These are phyloP conservation scores for Croton setiger DNA, from an alignment of 441 rosid species.

Conservation along the genomic window DNA sequence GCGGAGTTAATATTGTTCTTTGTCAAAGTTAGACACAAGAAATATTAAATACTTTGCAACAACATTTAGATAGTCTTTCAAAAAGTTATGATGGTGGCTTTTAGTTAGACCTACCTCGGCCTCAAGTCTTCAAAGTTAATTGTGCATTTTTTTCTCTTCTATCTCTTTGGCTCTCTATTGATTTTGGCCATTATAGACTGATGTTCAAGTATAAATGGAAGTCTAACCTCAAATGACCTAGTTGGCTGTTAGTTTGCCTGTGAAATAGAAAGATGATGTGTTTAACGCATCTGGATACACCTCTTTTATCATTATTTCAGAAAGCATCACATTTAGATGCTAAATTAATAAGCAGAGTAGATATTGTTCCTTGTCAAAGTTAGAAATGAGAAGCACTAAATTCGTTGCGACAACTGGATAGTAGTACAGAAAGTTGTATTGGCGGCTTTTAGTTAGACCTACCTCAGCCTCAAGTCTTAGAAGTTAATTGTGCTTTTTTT, in stretches of 20 bases:
- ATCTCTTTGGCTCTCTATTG: neutral
- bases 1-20: conserved; percentile 55
- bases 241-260: too few species aligned
- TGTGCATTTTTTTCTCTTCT: neutral
- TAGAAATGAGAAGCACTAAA: conserved; percentile 39
- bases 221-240: neutral
- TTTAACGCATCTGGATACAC: conserved; percentile 75
- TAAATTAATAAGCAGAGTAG: conserved; percentile 50
- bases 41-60: conserved; percentile 52
- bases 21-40: conserved; percentile 48
- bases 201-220: neutral
- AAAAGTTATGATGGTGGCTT: conserved; percentile 12
- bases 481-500: neutral
- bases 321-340: conserved; percentile 89
- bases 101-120: neutral
- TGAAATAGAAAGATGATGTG: too few species aligned
- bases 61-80: conserved; percentile 21
- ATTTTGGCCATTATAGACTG: neutral
- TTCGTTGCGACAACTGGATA: conserved; percentile 50
- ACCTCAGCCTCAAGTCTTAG: neutral
- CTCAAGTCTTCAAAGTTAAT: neutral
- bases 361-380: conserved; percentile 54
- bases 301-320: conserved; percentile 64
- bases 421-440: conserved; percentile 11
- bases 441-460: neutral